A percentile compares a stretch with the other conserved stretches of the same genome.
phyloP scores from a whole-genome alignment of 148 eudicot genomes.

The Silene uniflora region DNA sequence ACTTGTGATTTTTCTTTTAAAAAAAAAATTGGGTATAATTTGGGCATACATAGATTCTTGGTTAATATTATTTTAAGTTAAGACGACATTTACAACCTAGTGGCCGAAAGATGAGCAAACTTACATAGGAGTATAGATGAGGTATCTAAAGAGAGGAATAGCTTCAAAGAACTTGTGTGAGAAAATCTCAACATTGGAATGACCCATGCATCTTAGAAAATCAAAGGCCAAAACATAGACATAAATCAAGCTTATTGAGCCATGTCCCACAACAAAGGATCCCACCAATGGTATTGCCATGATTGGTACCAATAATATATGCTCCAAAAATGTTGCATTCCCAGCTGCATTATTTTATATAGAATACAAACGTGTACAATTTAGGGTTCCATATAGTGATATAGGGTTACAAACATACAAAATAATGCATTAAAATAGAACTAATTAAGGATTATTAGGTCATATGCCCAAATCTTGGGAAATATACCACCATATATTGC shows the following conservation, averaged over 20 bases:
- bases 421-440: background rate
- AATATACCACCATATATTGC: background rate
- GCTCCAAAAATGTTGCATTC: slow-evolving; percentile 60
- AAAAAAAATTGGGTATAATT: background rate
- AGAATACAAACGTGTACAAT: background rate
- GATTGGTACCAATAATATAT: slow-evolving; percentile 42
- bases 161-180: slow-evolving; percentile 60
- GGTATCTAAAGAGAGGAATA: slow-evolving; percentile 54
- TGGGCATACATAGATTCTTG: background rate
- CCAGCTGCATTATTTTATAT: slow-evolving; percentile 50
- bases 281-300: slow-evolving; percentile 62
- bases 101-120: too few species aligned
- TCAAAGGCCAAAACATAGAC: slow-evolving; percentile 60
- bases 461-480: background rate
- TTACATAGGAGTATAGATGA: slow-evolving; percentile 81
- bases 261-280: slow-evolving; percentile 43
- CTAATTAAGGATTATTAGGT: background rate
- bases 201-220: slow-evolving; percentile 71
- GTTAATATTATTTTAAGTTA: too few species aligned
- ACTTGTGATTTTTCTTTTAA: background rate
- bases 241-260: slow-evolving; percentile 58
- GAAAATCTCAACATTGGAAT: slow-evolving; percentile 59
- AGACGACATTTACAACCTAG: too few species aligned
- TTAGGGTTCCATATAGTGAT: background rate
- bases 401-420: background rate